phyloP scores from a whole-genome alignment of 805 yeast genomes.

The Lachancea sp. region DNA sequence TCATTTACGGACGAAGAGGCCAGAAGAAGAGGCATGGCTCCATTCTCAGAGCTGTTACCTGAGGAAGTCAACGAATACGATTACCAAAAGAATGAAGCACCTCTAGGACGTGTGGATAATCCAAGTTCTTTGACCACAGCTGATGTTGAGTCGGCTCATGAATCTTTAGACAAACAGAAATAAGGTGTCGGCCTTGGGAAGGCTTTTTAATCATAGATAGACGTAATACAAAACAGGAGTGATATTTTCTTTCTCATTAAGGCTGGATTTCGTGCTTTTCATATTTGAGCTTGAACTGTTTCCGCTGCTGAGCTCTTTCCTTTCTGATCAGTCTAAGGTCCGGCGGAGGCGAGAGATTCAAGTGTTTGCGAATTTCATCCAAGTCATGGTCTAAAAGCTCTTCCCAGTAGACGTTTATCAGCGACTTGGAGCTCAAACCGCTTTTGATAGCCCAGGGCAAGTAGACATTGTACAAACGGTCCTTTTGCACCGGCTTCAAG shows the following conservation, averaged over 20 bases:
- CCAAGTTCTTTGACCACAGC: conserved; percentile 6
- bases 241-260: not conserved
- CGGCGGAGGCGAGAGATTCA: conserved; percentile 74
- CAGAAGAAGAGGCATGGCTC: conserved; percentile 25
- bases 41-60: conserved; percentile 27
- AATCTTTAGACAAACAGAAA: conserved; percentile 6
- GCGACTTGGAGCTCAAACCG: conserved; percentile 65
- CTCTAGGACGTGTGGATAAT: not conserved
- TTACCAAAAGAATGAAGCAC: not conserved
- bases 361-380: conserved; percentile 58
- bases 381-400: conserved; percentile 65
- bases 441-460: conserved; percentile 82
- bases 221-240: not conserved
- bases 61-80: conserved; percentile 17
- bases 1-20: conserved; percentile 30
- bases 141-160: conserved; percentile 11
- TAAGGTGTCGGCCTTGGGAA: not conserved
- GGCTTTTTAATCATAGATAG: not conserved
- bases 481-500: conserved; percentile 55
- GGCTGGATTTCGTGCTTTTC: conserved; percentile 12
- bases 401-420: conserved; percentile 93
- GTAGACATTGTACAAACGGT: conserved; percentile 59
- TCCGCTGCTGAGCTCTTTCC: conserved; percentile 19
- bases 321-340: conserved; percentile 65
- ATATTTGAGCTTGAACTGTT: conserved; percentile 24